A percentile compares a stretch with the other conserved stretches of the same genome.
These are phyloP conservation scores for Carallia pectinifolia DNA, from an alignment of 345 rosid genomes.

Conservation along the genomic window DNA sequence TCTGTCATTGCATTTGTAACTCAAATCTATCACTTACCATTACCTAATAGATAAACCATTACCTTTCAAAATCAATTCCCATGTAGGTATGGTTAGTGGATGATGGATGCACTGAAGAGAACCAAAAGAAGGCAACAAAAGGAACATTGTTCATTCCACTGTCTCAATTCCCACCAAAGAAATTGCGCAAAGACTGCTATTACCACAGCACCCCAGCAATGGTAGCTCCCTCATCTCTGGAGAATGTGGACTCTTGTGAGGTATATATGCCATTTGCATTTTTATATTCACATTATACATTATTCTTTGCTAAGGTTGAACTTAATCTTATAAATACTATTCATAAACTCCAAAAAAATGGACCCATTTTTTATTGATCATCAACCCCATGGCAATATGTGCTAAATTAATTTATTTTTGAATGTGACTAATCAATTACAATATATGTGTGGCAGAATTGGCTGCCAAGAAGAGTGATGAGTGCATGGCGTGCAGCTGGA, in stretches of 20 bases:
- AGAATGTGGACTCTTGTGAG: slow-evolving; percentile 79
- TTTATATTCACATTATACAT: too few relatives aligned
- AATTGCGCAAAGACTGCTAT: slow-evolving; percentile 46
- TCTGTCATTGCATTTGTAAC: too few relatives aligned
- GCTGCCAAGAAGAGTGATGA: slow-evolving; percentile 78
- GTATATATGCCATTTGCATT: slow-evolving; percentile 19
- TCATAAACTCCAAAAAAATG: too few relatives aligned
- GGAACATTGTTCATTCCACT: slow-evolving; percentile 65
- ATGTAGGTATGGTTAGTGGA: slow-evolving; percentile 65
- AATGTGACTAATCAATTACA: too few relatives aligned
- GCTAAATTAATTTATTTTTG: too few relatives aligned
- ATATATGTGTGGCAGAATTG: slow-evolving; percentile 44
- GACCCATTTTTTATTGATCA: too few relatives aligned
- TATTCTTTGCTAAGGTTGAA: too few relatives aligned
- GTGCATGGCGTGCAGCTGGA: slow-evolving; percentile 64
- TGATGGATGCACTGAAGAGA: slow-evolving; percentile 43
- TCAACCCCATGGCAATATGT: too few relatives aligned
- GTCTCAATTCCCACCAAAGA: slow-evolving; percentile 54
- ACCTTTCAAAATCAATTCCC: neutral
- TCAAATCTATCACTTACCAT: too few relatives aligned
- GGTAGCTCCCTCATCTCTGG: slow-evolving; percentile 45
- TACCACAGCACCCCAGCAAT: slow-evolving; percentile 65
- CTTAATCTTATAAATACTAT: too few relatives aligned
- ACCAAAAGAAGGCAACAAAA: slow-evolving; percentile 49
- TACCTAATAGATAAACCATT: too few relatives aligned